A percentile compares a stretch with the other conserved stretches of the same genome.
These are phyloP conservation scores for Pythium folliculosum DNA, from an alignment of 352 stramenopile genomes.

Conservation along the genomic window DNA sequence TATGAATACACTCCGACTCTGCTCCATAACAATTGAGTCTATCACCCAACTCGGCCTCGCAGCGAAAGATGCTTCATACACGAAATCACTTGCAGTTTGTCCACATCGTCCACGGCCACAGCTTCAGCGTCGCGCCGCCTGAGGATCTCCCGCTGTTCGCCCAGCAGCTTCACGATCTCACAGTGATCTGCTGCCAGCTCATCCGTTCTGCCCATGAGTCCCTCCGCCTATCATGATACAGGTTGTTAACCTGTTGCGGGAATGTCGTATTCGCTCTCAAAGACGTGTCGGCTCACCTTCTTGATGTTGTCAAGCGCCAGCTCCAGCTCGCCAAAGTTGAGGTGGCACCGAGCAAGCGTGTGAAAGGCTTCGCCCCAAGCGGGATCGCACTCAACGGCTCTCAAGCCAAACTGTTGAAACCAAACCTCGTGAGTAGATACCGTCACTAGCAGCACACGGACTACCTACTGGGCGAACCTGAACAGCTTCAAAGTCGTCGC, in stretches of 20 bases:
- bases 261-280: neutral
- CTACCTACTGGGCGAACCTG: constrained; percentile 33
- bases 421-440: neutral
- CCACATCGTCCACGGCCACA: constrained; percentile 31
- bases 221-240: constrained; percentile 39
- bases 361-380: constrained; percentile 69
- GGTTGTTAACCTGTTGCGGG: too few relatives aligned
- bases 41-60: constrained; percentile 36
- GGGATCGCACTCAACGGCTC: constrained; percentile 53
- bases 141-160: constrained; percentile 43
- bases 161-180: constrained; percentile 49
- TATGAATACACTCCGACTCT: constrained; percentile 19
- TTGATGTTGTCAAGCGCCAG: constrained; percentile 53
- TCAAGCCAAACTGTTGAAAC: constrained; percentile 46
- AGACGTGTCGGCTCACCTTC: constrained; percentile 31
- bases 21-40: constrained; percentile 8
- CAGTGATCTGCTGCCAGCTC: constrained; percentile 49
- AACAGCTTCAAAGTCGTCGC: constrained; percentile 77
- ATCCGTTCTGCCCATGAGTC: constrained; percentile 40
- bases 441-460: neutral
- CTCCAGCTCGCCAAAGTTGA: constrained; percentile 82
- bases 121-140: constrained; percentile 47
- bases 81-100: constrained; percentile 65
- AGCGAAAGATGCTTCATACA: constrained; percentile 73
- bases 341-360: constrained; percentile 64